A percentile compares a stretch with the other conserved stretches of the same genome.
Conservation (phyloP, 768 basidiomycete genomes). For the Daedalea quercina region DNA sequence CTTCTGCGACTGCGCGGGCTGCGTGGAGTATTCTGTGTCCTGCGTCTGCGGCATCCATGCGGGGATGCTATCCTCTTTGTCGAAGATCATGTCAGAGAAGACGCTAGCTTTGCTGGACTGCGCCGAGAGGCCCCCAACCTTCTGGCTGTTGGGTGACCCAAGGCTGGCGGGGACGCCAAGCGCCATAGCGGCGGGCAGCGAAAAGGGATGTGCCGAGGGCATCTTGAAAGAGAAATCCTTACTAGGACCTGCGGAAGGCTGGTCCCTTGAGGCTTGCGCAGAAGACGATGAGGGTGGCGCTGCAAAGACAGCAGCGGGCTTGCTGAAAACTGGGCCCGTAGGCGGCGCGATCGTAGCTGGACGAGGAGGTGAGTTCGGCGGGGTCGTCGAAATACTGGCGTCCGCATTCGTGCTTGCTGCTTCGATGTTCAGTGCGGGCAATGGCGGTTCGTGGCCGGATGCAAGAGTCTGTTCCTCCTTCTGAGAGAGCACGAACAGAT, state of each 20-base stretch:
- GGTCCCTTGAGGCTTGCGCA: conserved; percentile 9
- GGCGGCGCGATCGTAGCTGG: conserved; percentile 37
- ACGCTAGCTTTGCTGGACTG: conserved; percentile 52
- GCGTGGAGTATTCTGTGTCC: conserved; percentile 44
- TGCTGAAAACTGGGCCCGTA: conserved; percentile 52
- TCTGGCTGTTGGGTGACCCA: conserved; percentile 18
- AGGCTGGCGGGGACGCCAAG: conserved; percentile 33
- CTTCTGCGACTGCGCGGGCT: conserved; percentile 14
- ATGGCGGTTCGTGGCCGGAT: background rate
- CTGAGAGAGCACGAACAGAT: conserved; percentile 34
- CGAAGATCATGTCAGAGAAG: conserved; percentile 45
- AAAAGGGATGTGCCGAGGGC: conserved; percentile 31
- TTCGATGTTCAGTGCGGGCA: background rate
- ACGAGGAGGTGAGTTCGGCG: conserved; percentile 47
- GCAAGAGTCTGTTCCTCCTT: conserved; percentile 12
- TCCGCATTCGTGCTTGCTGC: conserved; percentile 10
- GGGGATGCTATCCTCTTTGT: conserved; percentile 35
- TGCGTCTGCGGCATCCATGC: conserved; percentile 58
- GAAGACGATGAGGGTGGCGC: conserved; percentile 29
- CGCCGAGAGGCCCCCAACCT: conserved; percentile 26
- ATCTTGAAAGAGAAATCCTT: conserved; percentile 30
- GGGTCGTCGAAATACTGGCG: conserved; percentile 45
- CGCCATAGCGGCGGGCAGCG: conserved; percentile 38
- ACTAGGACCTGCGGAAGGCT: background rate
- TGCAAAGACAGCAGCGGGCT: conserved; percentile 37